A percentile compares a stretch with the other conserved stretches of the same genome.
Evolutionary conservation across 1,284 basidiomycete species (phyloP).

Genomic region (Trichosporon inkin): DNA sequence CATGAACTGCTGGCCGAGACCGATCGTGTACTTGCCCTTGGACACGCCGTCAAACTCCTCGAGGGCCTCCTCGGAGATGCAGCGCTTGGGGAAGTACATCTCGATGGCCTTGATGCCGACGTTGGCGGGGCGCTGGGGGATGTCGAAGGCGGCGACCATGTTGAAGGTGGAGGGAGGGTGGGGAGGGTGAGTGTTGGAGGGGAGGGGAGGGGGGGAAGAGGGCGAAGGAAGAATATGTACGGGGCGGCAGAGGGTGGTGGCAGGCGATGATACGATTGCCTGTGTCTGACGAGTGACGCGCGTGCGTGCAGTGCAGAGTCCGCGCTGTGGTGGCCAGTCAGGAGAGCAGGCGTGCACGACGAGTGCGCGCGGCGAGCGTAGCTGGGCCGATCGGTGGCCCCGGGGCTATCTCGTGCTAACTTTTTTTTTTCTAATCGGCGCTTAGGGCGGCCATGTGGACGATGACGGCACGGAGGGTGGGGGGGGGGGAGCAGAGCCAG

Average conservation of each 20-base stretch:
- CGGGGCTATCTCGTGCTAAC: conserved; percentile 4
- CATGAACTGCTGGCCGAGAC: conserved; percentile 97
- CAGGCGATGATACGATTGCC: conserved; percentile 5
- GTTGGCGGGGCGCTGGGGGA: conserved; percentile 69
- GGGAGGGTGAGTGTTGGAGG: background rate
- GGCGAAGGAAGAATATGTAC: background rate
- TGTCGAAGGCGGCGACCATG: conserved; percentile 37
- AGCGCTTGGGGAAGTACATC: conserved; percentile 89
- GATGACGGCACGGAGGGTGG: too few relatives aligned
- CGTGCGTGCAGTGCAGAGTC: too few relatives aligned
- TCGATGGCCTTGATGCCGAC: conserved; percentile 90
- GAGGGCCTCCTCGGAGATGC: conserved; percentile 89
- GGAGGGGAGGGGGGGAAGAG: background rate
- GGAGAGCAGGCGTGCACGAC: too few relatives aligned
- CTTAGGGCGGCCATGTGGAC: too few relatives aligned
- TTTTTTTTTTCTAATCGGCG: conserved; percentile 8
- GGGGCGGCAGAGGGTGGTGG: background rate
- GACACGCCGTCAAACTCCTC: conserved; percentile 94
- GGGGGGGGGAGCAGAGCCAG: too few relatives aligned
- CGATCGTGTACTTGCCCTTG: conserved; percentile 98
- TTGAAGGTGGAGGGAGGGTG: conserved; percentile 12
- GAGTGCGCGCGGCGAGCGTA: too few relatives aligned
- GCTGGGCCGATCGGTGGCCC: background rate
- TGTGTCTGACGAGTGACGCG: too few relatives aligned
- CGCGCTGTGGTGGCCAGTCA: too few relatives aligned